Evolutionary conservation across 2,329 filamentous ascomycete species (phyloP).

Genomic region (Aspergillus quadrilineatus): DNA sequence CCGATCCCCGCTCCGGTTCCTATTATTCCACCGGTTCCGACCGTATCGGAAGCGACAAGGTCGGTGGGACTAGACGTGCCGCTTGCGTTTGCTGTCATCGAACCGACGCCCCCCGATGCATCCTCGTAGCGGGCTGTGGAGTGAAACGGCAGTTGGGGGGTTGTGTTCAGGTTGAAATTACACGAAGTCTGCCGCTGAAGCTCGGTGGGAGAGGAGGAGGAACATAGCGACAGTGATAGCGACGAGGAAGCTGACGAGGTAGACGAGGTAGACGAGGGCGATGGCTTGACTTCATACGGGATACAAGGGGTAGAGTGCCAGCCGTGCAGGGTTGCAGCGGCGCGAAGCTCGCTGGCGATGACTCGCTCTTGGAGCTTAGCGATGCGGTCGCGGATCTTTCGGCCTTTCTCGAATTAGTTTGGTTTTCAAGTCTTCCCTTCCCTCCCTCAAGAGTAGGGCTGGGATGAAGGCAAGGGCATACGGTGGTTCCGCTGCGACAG

Average conservation of each 20-base stretch:
- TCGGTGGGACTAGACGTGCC: slow-evolving; percentile 1
- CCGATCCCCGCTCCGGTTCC: background rate
- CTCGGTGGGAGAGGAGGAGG: slow-evolving; percentile 8
- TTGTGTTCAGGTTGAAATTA: background rate
- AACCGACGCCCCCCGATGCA: background rate
- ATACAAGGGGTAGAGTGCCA: slow-evolving; percentile 24
- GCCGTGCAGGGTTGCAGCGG: slow-evolving; percentile 28
- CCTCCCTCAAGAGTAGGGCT: too few relatives aligned
- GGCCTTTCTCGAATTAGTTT: slow-evolving; percentile 20
- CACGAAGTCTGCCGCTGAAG: slow-evolving; percentile 8
- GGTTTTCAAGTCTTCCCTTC: too few relatives aligned
- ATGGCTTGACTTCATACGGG: slow-evolving; percentile 15
- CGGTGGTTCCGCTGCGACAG: slow-evolving; percentile 37
- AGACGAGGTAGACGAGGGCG: slow-evolving; percentile 14
- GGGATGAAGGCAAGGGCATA: slow-evolving; percentile 1
- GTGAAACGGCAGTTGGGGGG: slow-evolving; percentile 1
- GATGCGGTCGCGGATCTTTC: slow-evolving; percentile 36
- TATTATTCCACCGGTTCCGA: background rate
- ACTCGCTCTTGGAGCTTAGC: slow-evolving; percentile 37
- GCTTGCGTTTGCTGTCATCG: background rate
- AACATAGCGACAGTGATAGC: background rate
- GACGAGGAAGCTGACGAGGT: slow-evolving; percentile 3
- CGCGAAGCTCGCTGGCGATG: slow-evolving; percentile 34
- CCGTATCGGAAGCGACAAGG: background rate
- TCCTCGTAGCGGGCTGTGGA: slow-evolving; percentile 7